These are phyloP conservation scores for Castanea sativa DNA, from an alignment of 306 rosid genomes.

Conservation along the genomic window DNA sequence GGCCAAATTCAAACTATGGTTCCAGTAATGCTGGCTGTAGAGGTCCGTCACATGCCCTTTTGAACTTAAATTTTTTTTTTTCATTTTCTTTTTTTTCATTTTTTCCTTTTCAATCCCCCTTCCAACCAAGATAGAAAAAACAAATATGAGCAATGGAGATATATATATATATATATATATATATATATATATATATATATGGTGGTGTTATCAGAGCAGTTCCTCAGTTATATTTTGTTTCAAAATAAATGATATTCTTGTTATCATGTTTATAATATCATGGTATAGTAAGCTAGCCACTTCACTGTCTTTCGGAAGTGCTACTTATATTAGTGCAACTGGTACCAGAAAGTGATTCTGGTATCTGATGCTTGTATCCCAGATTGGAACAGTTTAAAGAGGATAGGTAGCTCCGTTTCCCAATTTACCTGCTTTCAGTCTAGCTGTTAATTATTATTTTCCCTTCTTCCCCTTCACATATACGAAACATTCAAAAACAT, in stretches of 20 bases:
- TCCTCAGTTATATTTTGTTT: not conserved
- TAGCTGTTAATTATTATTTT: not conserved
- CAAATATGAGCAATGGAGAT: not conserved
- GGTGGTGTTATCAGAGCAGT: not conserved
- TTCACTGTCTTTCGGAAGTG: not conserved
- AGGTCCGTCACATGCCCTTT: constrained; percentile 50
- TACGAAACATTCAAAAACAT: not conserved
- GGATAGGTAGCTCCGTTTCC: not conserved
- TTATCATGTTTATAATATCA: not conserved
- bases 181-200: not conserved
- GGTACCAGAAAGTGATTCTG: not conserved
- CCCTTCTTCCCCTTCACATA: not conserved
- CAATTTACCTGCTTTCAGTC: not conserved
- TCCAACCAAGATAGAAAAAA: not conserved
- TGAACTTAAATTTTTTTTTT: not conserved
- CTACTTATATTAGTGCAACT: not conserved
- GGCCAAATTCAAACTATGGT: constrained; percentile 55
- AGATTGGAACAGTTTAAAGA: not conserved
- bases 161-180: not conserved
- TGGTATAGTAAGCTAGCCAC: not conserved
- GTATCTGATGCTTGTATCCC: not conserved
- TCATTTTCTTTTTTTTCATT: not conserved
- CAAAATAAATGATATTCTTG: not conserved
- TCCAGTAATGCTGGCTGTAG: constrained; percentile 58
- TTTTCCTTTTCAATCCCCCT: not conserved